A percentile compares a stretch with the other conserved stretches of the same genome.
These are phyloP conservation scores for Cajanus cajan DNA, from an alignment of 306 rosid species.

Conservation along the genomic window DNA sequence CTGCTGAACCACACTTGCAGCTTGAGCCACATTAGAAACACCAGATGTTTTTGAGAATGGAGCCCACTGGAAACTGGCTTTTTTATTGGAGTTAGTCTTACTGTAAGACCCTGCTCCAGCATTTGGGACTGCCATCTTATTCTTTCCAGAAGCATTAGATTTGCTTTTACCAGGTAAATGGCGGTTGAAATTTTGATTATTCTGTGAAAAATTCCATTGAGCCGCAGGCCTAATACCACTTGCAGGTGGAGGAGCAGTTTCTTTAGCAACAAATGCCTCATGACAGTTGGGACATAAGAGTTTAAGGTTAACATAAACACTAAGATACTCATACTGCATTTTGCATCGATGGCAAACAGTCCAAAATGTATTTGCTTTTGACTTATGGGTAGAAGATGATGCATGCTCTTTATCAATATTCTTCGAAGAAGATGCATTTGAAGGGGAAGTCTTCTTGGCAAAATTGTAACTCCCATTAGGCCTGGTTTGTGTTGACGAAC, in stretches of 20 bases:
- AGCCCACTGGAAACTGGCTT: conserved; percentile 66
- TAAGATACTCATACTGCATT: conserved; percentile 94
- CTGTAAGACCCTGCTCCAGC: conserved; percentile 43
- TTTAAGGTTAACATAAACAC: conserved; percentile 83
- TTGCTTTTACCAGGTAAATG: conserved; percentile 44
- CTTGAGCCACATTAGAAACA: conserved; percentile 76
- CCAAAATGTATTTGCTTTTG: conserved; percentile 80
- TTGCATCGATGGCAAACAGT: conserved; percentile 83
- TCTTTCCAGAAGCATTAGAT: conserved; percentile 45
- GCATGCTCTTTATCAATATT: conserved; percentile 46
- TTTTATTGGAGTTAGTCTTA: conserved; percentile 36
- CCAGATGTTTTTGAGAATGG: conserved; percentile 68
- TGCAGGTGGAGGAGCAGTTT: conserved; percentile 74
- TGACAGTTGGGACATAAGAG: conserved; percentile 94
- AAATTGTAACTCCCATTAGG: conserved; percentile 60
- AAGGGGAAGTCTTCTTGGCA: conserved; percentile 50
- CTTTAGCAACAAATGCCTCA: conserved; percentile 74
- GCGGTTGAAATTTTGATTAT: conserved; percentile 39
- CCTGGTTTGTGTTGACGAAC: conserved; percentile 49
- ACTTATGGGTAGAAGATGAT: conserved; percentile 57
- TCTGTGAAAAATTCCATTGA: conserved; percentile 53
- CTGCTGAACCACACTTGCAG: conserved; percentile 87
- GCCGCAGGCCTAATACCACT: conserved; percentile 60
- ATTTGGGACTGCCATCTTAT: conserved; percentile 38
- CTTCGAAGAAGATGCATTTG: conserved; percentile 54